These are phyloP conservation scores for Chalciporus pseudorubinellus DNA, from an alignment of 768 basidiomycete genomes.

Conservation along the genomic window DNA sequence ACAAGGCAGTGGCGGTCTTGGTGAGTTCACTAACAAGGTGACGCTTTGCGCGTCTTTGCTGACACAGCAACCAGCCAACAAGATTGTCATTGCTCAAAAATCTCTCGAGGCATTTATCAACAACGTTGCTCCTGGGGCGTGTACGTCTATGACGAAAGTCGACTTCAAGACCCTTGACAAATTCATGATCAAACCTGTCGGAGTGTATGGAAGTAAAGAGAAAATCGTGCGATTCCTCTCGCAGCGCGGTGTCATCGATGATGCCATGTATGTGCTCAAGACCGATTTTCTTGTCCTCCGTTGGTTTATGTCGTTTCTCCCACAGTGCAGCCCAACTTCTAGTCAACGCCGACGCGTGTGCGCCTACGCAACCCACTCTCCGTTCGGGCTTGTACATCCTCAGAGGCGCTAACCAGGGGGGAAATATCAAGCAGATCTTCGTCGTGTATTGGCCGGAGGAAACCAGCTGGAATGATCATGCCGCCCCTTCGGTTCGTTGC, in stretches of 20 bases:
- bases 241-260: constrained; percentile 36
- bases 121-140: constrained; percentile 47
- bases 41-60: neutral
- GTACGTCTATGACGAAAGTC: constrained; percentile 51
- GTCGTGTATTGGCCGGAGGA: constrained; percentile 63
- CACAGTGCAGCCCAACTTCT: constrained; percentile 17
- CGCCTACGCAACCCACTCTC: constrained; percentile 9
- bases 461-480: constrained; percentile 54
- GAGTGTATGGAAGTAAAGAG: constrained; percentile 55
- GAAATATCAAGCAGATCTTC: constrained; percentile 32
- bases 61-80: constrained; percentile 45
- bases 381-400: constrained; percentile 24
- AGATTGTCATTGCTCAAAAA: constrained; percentile 57
- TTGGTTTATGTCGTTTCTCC: neutral
- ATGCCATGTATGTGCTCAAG: constrained; percentile 36
- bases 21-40: constrained; percentile 30
- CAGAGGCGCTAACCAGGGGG: neutral
- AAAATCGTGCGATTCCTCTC: constrained; percentile 48
- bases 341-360: constrained; percentile 3
- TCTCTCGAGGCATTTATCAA: constrained; percentile 50
- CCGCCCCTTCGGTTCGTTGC: constrained; percentile 41
- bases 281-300: neutral
- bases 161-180: constrained; percentile 54
- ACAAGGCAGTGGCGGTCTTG: constrained; percentile 50
- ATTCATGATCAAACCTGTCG: constrained; percentile 45